phyloP scores from a whole-genome alignment of 805 yeast genomes.

The Blastobotrys parvus region DNA sequence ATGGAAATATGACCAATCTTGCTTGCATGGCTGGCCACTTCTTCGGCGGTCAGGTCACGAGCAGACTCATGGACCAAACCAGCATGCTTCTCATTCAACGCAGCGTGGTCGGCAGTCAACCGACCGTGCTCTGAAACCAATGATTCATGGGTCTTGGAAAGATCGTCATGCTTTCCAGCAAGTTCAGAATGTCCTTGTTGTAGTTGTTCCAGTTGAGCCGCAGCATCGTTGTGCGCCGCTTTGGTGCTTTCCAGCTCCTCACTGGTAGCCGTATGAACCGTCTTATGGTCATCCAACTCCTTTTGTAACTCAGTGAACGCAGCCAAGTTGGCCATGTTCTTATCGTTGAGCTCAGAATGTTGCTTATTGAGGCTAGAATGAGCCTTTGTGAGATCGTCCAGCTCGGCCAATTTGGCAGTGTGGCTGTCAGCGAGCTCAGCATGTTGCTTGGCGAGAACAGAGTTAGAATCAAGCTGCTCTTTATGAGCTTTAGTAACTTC shows the following conservation, averaged over 20 bases:
- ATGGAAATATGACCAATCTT: constrained; percentile 15
- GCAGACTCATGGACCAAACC: background rate
- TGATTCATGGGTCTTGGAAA: background rate
- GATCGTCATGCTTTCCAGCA: background rate
- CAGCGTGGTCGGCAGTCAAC: background rate
- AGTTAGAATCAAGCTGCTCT: background rate
- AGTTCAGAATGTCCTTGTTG: background rate
- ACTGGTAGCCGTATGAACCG: background rate
- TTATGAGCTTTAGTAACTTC: background rate
- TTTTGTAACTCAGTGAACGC: background rate
- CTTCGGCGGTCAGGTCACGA: constrained; percentile 16
- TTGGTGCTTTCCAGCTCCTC: background rate
- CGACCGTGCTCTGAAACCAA: no score
- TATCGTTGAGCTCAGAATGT: no score
- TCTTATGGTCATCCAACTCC: background rate
- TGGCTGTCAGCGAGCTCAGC: background rate
- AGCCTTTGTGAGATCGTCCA: background rate
- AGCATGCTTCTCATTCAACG: background rate
- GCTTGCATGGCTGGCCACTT: constrained; percentile 10
- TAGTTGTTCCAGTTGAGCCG: background rate
- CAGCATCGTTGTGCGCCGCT: background rate
- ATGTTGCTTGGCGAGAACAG: background rate
- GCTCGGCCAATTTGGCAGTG: background rate
- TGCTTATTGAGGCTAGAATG: no score
- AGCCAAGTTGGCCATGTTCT: no score